Base-by-base conservation (phyloP, 352 stramenopile genomes). In the Globisporangium viniferum region DNA sequence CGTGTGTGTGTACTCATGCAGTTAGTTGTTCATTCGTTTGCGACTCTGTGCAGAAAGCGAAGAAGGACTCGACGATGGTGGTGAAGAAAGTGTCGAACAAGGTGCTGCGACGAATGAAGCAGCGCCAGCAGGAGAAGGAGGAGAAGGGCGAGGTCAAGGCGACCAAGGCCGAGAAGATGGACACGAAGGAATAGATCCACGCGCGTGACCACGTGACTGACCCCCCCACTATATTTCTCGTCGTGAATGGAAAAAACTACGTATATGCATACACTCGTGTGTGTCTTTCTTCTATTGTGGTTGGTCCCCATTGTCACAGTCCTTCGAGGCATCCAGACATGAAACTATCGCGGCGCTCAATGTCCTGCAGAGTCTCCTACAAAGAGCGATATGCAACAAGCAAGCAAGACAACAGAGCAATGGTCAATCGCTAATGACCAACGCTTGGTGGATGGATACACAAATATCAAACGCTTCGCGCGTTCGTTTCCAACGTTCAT, bases 31-130 rank as follows among this genome's bases (percentile, higher is more conserved):
- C 2, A 27, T 39, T 33, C 14, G 0, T 12, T 0, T 44, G 3
- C 6, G 10, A 24, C 20, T 61, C 33, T 39, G n/a, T 69, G 35
- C 59, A 85, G 70, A 89, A 90, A 86, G 80, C 81, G 41, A 66
- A 78, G 24, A 89, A 89, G 67, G 83, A 80, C 63, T 72, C 82
- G 66, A 88, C 75, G 51, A 69, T 54, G 41, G 49, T 61, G 29
- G 78, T 84, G 54, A 93, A 91, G 75, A 93, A 91, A 65, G 81
- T 93, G 39, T 89, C 84, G 33, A 82, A 62, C 68, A 93, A 93
- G 62, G 84, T 93, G 64, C 59, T 88, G 70, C 74, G 83, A 53
- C 78, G 84, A 59, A 93, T 91, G 73, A 76, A 82, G 57, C 67
- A 76, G 33, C 81, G 83, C 29, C 73, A 89, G 70, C 64, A 78